Evolutionary conservation across 1,139 yeast genomes (phyloP).

Genomic region (Blastobotrys buckinghamii): DNA sequence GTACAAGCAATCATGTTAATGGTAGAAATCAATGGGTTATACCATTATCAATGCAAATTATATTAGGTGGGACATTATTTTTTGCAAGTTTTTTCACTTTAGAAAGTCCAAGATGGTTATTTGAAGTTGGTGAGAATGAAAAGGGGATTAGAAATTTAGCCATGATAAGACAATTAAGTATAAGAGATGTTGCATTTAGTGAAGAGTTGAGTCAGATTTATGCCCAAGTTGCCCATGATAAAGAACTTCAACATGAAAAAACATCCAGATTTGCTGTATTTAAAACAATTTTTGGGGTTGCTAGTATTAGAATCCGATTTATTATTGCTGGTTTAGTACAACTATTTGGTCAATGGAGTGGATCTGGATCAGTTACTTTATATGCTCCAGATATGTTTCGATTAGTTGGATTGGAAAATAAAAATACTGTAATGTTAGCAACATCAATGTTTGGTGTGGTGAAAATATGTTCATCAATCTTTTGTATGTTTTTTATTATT

Average conservation of each 20-base stretch:
- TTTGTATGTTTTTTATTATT: constrained; percentile 43
- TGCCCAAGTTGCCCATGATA: constrained; percentile 7
- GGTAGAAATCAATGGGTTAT: constrained; percentile 33
- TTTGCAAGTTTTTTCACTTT: constrained; percentile 38
- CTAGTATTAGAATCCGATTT: constrained; percentile 30
- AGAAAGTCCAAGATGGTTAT: constrained; percentile 47
- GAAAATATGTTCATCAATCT: constrained; percentile 41
- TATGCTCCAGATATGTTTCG: constrained; percentile 47
- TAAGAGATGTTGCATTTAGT: constrained; percentile 2
- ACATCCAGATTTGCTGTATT: not conserved
- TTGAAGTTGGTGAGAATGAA: constrained; percentile 35
- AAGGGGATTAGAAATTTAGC: constrained; percentile 39
- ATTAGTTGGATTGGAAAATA: constrained; percentile 42
- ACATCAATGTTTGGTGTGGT: constrained; percentile 50
- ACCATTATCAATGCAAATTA: constrained; percentile 35
- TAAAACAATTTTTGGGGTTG: constrained; percentile 17
- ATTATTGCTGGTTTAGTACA: constrained; percentile 44
- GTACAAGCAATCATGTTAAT: constrained; percentile 36
- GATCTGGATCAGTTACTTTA: constrained; percentile 58
- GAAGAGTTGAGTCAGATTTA: constrained; percentile 7
- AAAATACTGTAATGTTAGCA: constrained; percentile 29
- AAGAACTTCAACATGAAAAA: not conserved
- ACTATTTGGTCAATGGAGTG: constrained; percentile 56
- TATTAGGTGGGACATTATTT: constrained; percentile 42
- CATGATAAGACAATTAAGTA: constrained; percentile 36